These are phyloP conservation scores for Eucalyptus lansdowneana DNA, from an alignment of 345 rosid species.

Conservation along the genomic window DNA sequence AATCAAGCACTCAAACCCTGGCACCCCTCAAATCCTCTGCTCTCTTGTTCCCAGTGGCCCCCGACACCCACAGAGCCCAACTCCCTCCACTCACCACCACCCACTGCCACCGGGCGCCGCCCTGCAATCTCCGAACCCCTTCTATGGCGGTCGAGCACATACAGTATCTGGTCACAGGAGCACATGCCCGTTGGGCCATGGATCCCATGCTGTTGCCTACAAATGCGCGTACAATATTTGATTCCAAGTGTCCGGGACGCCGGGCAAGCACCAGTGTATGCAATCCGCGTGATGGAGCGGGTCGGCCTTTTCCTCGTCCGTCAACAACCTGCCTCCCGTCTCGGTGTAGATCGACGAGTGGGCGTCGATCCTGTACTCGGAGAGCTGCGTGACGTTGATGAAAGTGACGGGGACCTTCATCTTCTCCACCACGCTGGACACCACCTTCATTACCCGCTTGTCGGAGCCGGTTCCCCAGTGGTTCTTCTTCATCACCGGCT, in stretches of 20 bases:
- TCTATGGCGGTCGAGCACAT: background rate
- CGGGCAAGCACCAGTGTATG: constrained; percentile 97
- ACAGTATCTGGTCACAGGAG: background rate
- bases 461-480: constrained; percentile 29
- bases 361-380: constrained; percentile 75
- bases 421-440: constrained; percentile 18
- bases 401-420: constrained; percentile 72
- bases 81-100: background rate
- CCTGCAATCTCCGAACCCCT: background rate
- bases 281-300: constrained; percentile 71
- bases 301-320: constrained; percentile 51
- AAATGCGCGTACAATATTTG: constrained; percentile 62
- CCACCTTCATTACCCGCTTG: constrained; percentile 71
- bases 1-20: background rate
- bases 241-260: constrained; percentile 90
- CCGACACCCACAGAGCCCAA: background rate
- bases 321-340: constrained; percentile 56
- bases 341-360: constrained; percentile 76
- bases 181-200: background rate
- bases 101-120: background rate
- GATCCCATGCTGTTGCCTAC: constrained; percentile 8
- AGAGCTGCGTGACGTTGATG: constrained; percentile 74
- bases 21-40: background rate
- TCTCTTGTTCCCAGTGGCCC: background rate
- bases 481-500: constrained; percentile 49